phyloP scores from a whole-genome alignment of 2,329 filamentous ascomycete species.

The Cladosporium sp. region DNA sequence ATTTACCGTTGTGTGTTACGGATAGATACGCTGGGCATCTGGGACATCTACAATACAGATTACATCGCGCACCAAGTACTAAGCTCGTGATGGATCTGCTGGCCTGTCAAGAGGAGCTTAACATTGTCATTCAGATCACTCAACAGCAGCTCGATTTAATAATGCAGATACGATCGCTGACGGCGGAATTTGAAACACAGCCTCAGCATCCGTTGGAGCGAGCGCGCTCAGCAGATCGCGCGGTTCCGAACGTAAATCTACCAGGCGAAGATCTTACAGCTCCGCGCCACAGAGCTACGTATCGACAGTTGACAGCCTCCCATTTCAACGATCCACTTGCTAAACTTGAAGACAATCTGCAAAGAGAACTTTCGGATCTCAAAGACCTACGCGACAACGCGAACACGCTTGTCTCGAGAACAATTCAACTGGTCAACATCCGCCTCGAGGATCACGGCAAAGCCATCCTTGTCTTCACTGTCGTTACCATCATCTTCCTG shows the following conservation, averaged over 20 bases:
- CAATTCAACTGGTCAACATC: conserved; percentile 44
- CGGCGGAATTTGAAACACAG: conserved; percentile 14
- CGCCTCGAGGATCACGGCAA: conserved; percentile 43
- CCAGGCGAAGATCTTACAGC: background rate
- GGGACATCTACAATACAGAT: conserved; percentile 39
- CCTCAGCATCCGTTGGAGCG: background rate
- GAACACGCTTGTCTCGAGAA: conserved; percentile 40
- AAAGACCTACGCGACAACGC: conserved; percentile 40
- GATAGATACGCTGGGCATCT: conserved; percentile 42
- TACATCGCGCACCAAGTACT: conserved; percentile 39
- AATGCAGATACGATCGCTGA: conserved; percentile 19
- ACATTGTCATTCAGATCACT: conserved; percentile 42
- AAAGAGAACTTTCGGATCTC: conserved; percentile 38
- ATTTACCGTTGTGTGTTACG: conserved; percentile 38
- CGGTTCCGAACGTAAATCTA: background rate
- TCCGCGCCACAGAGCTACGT: conserved; percentile 27
- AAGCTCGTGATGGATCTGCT: conserved; percentile 43
- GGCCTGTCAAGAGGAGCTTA: conserved; percentile 42
- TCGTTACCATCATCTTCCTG: conserved; percentile 43
- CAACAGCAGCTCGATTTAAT: conserved; percentile 40
- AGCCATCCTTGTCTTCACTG: conserved; percentile 42
- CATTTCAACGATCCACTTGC: conserved; percentile 34
- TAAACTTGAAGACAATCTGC: conserved; percentile 38
- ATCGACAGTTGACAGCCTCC: conserved; percentile 36
- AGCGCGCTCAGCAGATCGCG: background rate